Evolutionary conservation across 768 basidiomycete genomes (phyloP).

Genomic region (Daedaleopsis nitida): DNA sequence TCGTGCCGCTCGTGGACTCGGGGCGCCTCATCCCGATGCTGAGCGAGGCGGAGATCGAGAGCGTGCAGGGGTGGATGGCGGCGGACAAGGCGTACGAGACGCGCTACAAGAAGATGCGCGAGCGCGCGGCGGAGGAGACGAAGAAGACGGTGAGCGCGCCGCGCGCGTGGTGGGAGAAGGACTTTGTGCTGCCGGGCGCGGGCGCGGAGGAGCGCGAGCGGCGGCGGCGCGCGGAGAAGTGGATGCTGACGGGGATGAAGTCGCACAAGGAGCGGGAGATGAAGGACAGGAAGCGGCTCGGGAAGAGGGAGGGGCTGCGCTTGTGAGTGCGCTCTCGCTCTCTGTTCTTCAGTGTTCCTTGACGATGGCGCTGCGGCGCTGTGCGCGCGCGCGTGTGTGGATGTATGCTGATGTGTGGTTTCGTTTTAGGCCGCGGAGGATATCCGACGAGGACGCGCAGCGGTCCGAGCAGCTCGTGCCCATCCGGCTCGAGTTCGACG

Average conservation of each 20-base stretch:
- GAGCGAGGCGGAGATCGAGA: conserved; percentile 46
- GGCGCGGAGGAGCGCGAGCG: conserved; percentile 39
- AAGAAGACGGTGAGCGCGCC: conserved; percentile 44
- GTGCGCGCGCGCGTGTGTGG: neutral
- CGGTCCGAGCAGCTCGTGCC: conserved; percentile 86
- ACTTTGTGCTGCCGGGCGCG: conserved; percentile 31
- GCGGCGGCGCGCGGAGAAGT: conserved; percentile 43
- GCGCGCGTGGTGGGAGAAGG: conserved; percentile 67
- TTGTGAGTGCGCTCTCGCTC: conserved; percentile 56
- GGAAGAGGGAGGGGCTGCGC: conserved; percentile 68
- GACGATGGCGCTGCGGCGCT: neutral
- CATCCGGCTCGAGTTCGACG: conserved; percentile 94
- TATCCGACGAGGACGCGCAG: conserved; percentile 57
- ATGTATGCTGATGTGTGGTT: neutral
- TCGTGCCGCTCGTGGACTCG: conserved; percentile 62
- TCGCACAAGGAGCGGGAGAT: conserved; percentile 42
- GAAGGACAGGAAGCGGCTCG: conserved; percentile 49
- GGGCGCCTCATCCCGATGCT: conserved; percentile 57
- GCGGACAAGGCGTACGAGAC: conserved; percentile 61
- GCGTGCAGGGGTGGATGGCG: conserved; percentile 65
- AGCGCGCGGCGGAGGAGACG: conserved; percentile 53
- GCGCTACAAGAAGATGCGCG: conserved; percentile 49
- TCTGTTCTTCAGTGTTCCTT: conserved; percentile 5
- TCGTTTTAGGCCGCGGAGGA: conserved; percentile 55
- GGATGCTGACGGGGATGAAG: conserved; percentile 33